Evolutionary conservation across 352 stramenopile species (phyloP).

Genomic region (Peronospora tabacina): DNA sequence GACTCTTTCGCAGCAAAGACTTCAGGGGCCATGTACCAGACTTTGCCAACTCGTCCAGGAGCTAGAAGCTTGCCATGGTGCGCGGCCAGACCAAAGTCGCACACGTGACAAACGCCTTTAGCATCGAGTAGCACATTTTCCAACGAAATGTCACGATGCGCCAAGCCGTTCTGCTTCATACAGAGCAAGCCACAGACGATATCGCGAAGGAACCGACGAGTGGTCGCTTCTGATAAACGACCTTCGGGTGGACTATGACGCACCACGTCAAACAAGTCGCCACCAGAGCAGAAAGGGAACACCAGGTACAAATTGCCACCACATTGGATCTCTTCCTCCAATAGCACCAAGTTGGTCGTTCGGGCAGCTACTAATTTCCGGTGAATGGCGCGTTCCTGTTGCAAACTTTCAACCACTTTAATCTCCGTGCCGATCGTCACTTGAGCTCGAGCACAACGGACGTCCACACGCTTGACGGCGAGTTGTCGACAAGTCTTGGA

Average conservation of each 20-base stretch:
- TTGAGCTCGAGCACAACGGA: conserved; percentile 28
- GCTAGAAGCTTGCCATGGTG: conserved; percentile 20
- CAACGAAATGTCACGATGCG: conserved; percentile 41
- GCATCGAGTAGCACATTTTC: conserved; percentile 50
- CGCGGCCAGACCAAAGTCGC: conserved; percentile 46
- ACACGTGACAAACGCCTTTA: conserved; percentile 36
- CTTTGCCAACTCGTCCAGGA: conserved; percentile 44
- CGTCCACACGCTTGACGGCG: conserved; percentile 46
- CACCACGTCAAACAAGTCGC: conserved; percentile 51
- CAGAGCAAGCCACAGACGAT: conserved; percentile 27
- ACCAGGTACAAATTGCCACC: conserved; percentile 38
- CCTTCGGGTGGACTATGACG: conserved; percentile 29
- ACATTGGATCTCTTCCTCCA: conserved; percentile 41
- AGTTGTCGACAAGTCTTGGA: conserved; percentile 29
- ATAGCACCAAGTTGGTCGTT: conserved; percentile 36
- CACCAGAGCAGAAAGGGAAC: conserved; percentile 44
- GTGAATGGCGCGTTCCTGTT: conserved; percentile 44
- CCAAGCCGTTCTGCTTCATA: conserved; percentile 41
- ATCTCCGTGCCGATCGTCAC: conserved; percentile 32
- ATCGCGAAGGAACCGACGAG: conserved; percentile 34
- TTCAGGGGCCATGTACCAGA: conserved; percentile 64
- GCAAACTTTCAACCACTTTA: conserved; percentile 41
- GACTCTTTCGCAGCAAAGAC: conserved; percentile 34
- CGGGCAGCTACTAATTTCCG: conserved; percentile 25
- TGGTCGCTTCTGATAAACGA: conserved; percentile 27